Evolutionary conservation across 2,329 filamentous ascomycete species (phyloP).

Genomic region (Colletotrichum incanum): DNA sequence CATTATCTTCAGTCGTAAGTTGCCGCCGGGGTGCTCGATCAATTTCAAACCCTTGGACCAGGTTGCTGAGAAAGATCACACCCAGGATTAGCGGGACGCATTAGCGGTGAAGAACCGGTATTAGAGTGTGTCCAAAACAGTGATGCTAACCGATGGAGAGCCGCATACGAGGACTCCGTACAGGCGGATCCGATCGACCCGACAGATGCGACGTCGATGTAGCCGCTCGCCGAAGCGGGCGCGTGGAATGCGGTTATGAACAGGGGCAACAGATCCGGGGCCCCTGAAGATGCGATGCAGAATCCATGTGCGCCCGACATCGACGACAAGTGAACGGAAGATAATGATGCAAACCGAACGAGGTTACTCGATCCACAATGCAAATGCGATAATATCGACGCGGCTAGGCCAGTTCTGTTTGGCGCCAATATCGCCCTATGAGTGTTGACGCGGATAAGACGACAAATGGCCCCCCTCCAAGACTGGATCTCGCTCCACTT

Average conservation of each 20-base stretch:
- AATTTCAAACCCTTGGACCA: background rate
- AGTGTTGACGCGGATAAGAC: conserved; percentile 4
- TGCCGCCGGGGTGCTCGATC: background rate
- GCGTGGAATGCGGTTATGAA: background rate
- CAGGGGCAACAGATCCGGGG: background rate
- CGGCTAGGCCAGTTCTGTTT: background rate
- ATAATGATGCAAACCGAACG: background rate
- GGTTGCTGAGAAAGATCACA: background rate
- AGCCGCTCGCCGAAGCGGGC: conserved; percentile 23
- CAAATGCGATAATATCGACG: background rate
- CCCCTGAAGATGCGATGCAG: background rate
- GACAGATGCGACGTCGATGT: conserved; percentile 15
- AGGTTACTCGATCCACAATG: background rate
- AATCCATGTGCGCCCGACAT: background rate
- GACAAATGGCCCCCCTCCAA: background rate
- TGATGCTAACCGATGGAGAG: conserved; percentile 34
- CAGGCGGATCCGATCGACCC: conserved; percentile 25
- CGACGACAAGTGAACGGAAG: background rate
- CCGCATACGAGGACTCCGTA: conserved; percentile 11
- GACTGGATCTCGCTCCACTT: background rate
- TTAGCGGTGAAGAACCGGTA: background rate
- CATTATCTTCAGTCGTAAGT: background rate
- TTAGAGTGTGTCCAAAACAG: background rate
- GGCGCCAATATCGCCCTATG: background rate
- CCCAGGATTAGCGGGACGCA: background rate